Base-by-base conservation (phyloP, 2,329 filamentous ascomycete species). In the Stachybotrys chartarum region DNA sequence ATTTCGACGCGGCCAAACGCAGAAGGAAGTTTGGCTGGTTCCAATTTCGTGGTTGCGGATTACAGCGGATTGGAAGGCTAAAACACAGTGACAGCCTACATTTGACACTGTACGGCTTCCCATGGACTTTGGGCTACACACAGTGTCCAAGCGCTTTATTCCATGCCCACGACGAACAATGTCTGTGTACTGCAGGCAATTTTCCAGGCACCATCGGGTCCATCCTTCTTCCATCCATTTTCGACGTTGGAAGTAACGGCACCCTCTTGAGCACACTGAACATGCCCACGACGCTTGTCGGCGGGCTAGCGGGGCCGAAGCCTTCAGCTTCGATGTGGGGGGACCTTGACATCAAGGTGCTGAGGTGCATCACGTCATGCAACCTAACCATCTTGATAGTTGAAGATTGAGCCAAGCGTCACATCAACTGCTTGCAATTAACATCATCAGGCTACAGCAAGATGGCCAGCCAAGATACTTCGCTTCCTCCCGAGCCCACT, bases 401-500 rank as follows among this genome's bases (percentile, higher is more conserved):
- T 2, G 14, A 42, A 10, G 14, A 42, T 42, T 14, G 35, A 10
- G 14, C 14, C 10, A 42, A 42, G 35, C 35, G 35, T 10, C 35
- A 6, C 14, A 10, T 42, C 5, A 14, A 42, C 10, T 42, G 10
- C 35, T 42, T 42, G 10, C 35, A 14, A 10, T 42, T 14, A 42
- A 42, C 24, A 24, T 24, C 24, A 42, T 42, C 35, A 10, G 14
- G 14, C 5, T 42, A 3, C 35, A 17, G 7, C 49, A 51, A 6
- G 18, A 79, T 79, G 76, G 55, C 73, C 18, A 67, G 65, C 50
- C 72, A 81, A 54, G 79, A 82, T 62, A 81, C 75, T 0, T 74
- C 73, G 1, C 68, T 82, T 8, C 74, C 72, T 3, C 66, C 74
- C 3, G 66, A 75, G 57, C 66, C 79, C 14, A 78, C 78, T 0